Evolutionary conservation across 2,329 filamentous ascomycete genomes (phyloP).

Genomic region (Rutstroemia sydowiana): DNA sequence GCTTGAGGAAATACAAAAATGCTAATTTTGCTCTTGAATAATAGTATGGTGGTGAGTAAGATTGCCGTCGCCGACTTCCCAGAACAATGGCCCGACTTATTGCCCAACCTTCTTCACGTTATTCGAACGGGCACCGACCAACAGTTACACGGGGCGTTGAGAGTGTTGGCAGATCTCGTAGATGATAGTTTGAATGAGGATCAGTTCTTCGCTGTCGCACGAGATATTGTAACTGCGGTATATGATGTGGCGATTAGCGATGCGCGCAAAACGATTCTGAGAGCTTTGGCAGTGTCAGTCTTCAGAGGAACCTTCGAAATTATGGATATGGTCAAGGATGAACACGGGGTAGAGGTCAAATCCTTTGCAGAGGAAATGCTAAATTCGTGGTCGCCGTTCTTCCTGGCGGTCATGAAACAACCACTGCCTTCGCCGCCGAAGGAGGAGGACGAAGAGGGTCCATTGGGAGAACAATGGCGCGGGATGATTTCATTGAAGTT

Average conservation of each 20-base stretch:
- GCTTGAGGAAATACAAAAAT: not conserved
- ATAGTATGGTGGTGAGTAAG: constrained; percentile 73
- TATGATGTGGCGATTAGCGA: constrained; percentile 76
- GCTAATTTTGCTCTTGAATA: constrained; percentile 11
- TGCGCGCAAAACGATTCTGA: constrained; percentile 63
- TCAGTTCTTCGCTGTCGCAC: constrained; percentile 86
- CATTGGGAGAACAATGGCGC: constrained; percentile 61
- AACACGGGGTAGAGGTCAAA: constrained; percentile 80
- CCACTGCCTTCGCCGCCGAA: constrained; percentile 56
- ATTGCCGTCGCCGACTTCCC: constrained; percentile 92
- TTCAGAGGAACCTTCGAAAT: constrained; percentile 91
- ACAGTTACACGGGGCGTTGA: constrained; percentile 82
- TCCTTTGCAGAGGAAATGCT: constrained; percentile 83
- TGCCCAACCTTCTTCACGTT: constrained; percentile 70
- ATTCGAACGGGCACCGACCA: constrained; percentile 69
- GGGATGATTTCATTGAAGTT: constrained; percentile 81
- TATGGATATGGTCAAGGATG: constrained; percentile 93
- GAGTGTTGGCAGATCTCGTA: constrained; percentile 81
- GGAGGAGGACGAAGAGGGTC: constrained; percentile 47
- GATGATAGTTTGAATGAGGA: constrained; percentile 91
- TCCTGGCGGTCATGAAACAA: constrained; percentile 69
- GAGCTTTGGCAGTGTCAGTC: constrained; percentile 81
- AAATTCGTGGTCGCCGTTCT: constrained; percentile 81
- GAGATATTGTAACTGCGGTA: constrained; percentile 75
- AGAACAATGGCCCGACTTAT: constrained; percentile 85